phyloP scores from a whole-genome alignment of 306 rosid species.

The Vicia sativa region DNA sequence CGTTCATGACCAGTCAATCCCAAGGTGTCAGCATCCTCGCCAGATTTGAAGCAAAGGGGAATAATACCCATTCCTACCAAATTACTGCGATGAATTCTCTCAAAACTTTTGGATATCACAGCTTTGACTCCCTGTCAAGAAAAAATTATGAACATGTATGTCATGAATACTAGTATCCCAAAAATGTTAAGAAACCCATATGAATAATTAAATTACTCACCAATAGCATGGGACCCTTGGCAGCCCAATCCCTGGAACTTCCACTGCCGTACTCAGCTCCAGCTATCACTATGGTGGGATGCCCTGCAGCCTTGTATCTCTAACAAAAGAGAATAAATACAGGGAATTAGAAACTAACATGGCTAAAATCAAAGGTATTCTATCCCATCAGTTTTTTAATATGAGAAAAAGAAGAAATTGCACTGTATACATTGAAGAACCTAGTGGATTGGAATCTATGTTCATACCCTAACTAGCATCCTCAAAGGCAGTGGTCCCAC shows the following conservation, averaged over 20 bases:
- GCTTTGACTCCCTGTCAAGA: slow-evolving; percentile 93
- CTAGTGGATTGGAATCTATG: slow-evolving; percentile 12
- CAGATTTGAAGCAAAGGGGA: slow-evolving; percentile 96
- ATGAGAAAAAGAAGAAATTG: not conserved
- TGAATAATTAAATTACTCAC: slow-evolving; percentile 51
- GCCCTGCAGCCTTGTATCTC: slow-evolving; percentile 81
- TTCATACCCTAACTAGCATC: not conserved
- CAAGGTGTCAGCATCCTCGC: slow-evolving; percentile 91
- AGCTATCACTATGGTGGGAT: slow-evolving; percentile 84
- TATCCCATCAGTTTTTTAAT: not conserved
- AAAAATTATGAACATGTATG: not conserved
- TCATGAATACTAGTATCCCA: not conserved
- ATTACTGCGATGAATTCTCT: slow-evolving; percentile 98
- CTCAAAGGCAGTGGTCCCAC: not conserved
- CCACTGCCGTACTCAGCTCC: slow-evolving; percentile 99
- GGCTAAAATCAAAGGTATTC: slow-evolving; percentile 21
- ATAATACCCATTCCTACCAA: slow-evolving; percentile 97
- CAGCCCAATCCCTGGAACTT: slow-evolving; percentile 99
- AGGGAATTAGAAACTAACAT: slow-evolving; percentile 34
- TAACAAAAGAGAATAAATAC: slow-evolving; percentile 43
- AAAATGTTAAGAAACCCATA: slow-evolving; percentile 17
- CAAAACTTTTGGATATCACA: slow-evolving; percentile 95
- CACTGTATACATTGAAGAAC: slow-evolving; percentile 10
- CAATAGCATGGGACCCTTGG: slow-evolving; percentile 99
- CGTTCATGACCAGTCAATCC: slow-evolving; percentile 99